Percentiles rank a stretch among this genome's conserved stretches.
phyloP scores from a whole-genome alignment of 768 basidiomycete genomes.

The Leccinum aurantiacum region DNA sequence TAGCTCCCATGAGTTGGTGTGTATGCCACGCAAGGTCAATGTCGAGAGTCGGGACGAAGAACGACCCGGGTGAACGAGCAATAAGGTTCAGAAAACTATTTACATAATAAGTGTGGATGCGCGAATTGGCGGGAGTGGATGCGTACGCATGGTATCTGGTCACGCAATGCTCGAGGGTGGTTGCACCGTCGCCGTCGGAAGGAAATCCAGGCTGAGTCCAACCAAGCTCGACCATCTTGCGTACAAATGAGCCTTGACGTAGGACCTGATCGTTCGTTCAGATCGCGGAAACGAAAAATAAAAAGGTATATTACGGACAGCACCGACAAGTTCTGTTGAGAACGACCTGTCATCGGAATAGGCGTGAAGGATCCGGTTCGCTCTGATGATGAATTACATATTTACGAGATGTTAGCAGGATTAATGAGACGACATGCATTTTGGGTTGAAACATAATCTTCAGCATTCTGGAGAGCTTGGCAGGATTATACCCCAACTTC shows the following conservation, averaged over 20 bases:
- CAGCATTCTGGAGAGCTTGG: slow-evolving; percentile 4
- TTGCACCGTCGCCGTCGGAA: slow-evolving; percentile 35
- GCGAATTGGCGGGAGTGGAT: background rate
- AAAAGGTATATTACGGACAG: slow-evolving; percentile 34
- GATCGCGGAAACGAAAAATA: background rate
- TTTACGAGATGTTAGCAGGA: background rate
- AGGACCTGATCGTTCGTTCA: slow-evolving; percentile 38
- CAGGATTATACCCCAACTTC: slow-evolving; percentile 9
- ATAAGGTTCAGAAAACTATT: slow-evolving; percentile 52
- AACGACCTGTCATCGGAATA: slow-evolving; percentile 51
- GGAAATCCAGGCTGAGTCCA: slow-evolving; percentile 51
- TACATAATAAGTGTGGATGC: background rate
- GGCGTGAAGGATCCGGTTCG: slow-evolving; percentile 41
- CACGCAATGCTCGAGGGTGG: slow-evolving; percentile 47
- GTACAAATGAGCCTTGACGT: slow-evolving; percentile 54
- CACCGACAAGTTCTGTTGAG: slow-evolving; percentile 55
- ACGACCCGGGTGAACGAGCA: slow-evolving; percentile 40
- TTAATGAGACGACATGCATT: slow-evolving; percentile 18
- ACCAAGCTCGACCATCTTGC: slow-evolving; percentile 51
- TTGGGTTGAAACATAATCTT: slow-evolving; percentile 7
- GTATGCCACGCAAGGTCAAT: slow-evolving; percentile 76
- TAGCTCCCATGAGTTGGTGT: slow-evolving; percentile 51
- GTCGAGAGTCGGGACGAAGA: slow-evolving; percentile 62
- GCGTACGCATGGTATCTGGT: slow-evolving; percentile 58
- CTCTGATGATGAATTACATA: slow-evolving; percentile 19